Evolutionary conservation across 148 eudicot genomes (phyloP).

Genomic region (Fallopia convolvulus): DNA sequence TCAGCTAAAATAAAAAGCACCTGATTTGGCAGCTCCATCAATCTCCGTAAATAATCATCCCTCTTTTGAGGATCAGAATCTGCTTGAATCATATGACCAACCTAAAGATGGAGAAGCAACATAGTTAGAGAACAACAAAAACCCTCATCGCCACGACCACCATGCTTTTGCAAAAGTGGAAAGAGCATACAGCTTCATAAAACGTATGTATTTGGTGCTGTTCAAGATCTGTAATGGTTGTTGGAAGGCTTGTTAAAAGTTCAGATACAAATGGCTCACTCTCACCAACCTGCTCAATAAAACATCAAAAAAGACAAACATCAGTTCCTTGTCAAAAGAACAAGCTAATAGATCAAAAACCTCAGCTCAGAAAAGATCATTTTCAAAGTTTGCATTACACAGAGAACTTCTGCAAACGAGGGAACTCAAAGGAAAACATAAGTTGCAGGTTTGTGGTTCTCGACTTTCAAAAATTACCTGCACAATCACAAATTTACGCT

Average conservation of each 20-base stretch:
- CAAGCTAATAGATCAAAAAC: neutral
- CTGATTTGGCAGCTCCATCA: conserved; percentile 95
- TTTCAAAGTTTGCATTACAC: neutral
- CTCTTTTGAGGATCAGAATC: conserved; percentile 85
- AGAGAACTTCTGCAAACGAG: neutral
- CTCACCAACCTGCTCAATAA: conserved; percentile 69
- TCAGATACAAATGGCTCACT: conserved; percentile 97
- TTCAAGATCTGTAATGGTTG: conserved; percentile 82
- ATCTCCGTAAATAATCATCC: conserved; percentile 76
- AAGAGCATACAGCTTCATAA: conserved; percentile 72
- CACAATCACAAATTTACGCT: conserved; percentile 82
- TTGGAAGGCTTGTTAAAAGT: conserved; percentile 78
- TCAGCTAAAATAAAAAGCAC: neutral
- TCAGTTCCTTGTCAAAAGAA: neutral
- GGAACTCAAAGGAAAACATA: neutral
- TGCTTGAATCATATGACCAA: conserved; percentile 93
- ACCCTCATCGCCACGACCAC: neutral
- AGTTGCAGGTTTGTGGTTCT: neutral
- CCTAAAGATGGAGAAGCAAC: conserved; percentile 33
- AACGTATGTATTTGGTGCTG: conserved; percentile 91
- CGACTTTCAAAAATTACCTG: conserved; percentile 43
- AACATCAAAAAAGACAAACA: neutral
- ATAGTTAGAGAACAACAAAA: neutral
- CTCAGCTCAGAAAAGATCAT: neutral
- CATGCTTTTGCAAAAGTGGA: neutral